phyloP scores from a whole-genome alignment of 2,329 filamentous ascomycete species.

The Botrytis paeoniae region DNA sequence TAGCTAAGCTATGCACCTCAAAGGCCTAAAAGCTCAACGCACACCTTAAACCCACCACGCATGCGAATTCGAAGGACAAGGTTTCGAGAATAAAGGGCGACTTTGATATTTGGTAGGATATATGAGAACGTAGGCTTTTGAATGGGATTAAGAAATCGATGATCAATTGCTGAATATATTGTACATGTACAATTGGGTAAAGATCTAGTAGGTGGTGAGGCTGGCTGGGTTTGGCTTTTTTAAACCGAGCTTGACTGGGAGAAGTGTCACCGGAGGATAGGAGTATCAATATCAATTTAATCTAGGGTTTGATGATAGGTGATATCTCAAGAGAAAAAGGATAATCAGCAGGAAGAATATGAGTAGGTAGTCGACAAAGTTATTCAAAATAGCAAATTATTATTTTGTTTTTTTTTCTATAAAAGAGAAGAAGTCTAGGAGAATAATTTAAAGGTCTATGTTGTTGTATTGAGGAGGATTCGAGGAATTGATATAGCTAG shows the following conservation, averaged over 20 bases:
- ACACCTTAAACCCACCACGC: slow-evolving; percentile 13
- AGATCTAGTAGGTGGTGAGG: slow-evolving; percentile 1
- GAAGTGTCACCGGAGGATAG: neutral
- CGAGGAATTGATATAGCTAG: neutral
- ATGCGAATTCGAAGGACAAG: slow-evolving; percentile 8
- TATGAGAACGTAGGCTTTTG: neutral
- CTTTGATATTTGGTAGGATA: neutral
- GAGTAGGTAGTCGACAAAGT: neutral
- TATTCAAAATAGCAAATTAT: neutral
- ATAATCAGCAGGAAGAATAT: neutral
- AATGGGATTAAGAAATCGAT: neutral
- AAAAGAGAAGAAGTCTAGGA: slow-evolving; percentile 8
- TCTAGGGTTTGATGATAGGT: neutral
- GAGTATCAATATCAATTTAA: slow-evolving; percentile 12
- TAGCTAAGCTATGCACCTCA: slow-evolving; percentile 22
- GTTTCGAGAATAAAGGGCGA: neutral
- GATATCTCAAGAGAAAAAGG: neutral
- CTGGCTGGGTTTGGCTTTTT: slow-evolving; percentile 4
- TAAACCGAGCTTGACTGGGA: slow-evolving; percentile 1
- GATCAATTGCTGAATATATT: slow-evolving; percentile 8
- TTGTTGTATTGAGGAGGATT: neutral
- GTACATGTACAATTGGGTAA: slow-evolving; percentile 6
- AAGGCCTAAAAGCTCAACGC: slow-evolving; percentile 25
- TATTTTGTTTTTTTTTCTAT: neutral
- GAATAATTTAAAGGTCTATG: neutral